These are phyloP conservation scores for Metschnikowia shivogae DNA, from an alignment of 805 yeast genomes.

Conservation along the genomic window DNA sequence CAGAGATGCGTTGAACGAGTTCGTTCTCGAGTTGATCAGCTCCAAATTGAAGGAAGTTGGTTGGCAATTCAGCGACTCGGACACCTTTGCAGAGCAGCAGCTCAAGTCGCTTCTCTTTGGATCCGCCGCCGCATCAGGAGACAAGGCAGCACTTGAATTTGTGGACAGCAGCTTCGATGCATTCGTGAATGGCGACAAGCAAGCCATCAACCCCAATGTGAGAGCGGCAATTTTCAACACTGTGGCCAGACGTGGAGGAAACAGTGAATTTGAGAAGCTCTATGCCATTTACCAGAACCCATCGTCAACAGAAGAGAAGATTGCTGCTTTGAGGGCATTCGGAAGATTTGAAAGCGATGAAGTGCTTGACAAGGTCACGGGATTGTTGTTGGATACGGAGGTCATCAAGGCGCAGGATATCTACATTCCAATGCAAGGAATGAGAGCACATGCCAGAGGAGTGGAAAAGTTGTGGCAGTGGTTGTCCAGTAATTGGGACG, in stretches of 20 bases:
- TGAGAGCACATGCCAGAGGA: constrained; percentile 62
- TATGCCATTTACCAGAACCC: constrained; percentile 59
- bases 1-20: constrained; percentile 46
- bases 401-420: constrained; percentile 66
- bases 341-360: constrained; percentile 57
- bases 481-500: constrained; percentile 71
- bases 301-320: constrained; percentile 59
- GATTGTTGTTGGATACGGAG: constrained; percentile 51
- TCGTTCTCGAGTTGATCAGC: constrained; percentile 52
- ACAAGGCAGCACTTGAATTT: constrained; percentile 43
- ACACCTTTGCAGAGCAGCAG: constrained; percentile 58
- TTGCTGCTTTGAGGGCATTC: constrained; percentile 62
- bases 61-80: constrained; percentile 55
- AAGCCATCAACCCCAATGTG: constrained; percentile 71
- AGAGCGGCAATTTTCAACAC: constrained; percentile 60
- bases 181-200: constrained; percentile 57
- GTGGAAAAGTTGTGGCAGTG: constrained; percentile 69
- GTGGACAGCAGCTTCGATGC: constrained; percentile 48
- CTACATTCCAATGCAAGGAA: constrained; percentile 71
- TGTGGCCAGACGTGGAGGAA: constrained; percentile 65
- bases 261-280: constrained; percentile 58
- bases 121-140: constrained; percentile 53
- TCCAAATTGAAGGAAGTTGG: constrained; percentile 56
- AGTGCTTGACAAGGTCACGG: constrained; percentile 53
- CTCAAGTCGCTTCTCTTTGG: constrained; percentile 62